Evolutionary conservation across 1,284 basidiomycete genomes (phyloP), one percentile per base, ranked within the genome.

Genomic region (Rhodotorula sp.): DNA sequence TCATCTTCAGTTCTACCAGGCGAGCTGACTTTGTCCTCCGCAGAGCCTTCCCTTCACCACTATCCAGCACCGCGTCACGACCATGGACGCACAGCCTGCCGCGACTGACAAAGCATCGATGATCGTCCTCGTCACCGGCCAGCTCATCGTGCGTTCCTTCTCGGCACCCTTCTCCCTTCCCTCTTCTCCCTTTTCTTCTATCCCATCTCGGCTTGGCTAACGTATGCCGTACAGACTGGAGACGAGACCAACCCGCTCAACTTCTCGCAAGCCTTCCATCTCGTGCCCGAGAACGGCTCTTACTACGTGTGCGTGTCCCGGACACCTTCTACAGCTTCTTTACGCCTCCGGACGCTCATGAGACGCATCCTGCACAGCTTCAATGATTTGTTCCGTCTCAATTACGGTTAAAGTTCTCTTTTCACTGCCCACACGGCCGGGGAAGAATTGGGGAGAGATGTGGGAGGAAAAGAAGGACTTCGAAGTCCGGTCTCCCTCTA

Each of bases 211-310:
- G 13, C 20, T 4, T 59, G 39, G 55, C 57, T 55, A 53, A 68
- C 27, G n/a, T 29, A 20, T 17, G 19, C 62, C 67, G 56, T 17
- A 24, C 75, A 91, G 91, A 86, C 95, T 73, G 93, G 94, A 73
- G 90, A 89, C 77, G 85, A 84, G 74, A 66, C 81, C 66, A 90
- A 91, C 78, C 86, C 91, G n/a, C 83, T 97, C 69, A 88, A 87
- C 78, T 97, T 91, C 85, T 90, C 88, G 74, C 93, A 96, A 81
- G 83, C 89, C 69, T 99, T 98, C 87, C 92, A 94, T 75, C 87
- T 98, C 61, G 85, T 91, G 69, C 89, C 87, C 44, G 92, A 96
- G 30, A 34, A 59, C 44, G 67, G 64, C 53, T 87, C 86, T 75
- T 97, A 91, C 85, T 97, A 89, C 80, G 90, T 97, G 70, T 71